phyloP scores from a whole-genome alignment of 1,284 basidiomycete species.

The Ganoderma leucocontextum region DNA sequence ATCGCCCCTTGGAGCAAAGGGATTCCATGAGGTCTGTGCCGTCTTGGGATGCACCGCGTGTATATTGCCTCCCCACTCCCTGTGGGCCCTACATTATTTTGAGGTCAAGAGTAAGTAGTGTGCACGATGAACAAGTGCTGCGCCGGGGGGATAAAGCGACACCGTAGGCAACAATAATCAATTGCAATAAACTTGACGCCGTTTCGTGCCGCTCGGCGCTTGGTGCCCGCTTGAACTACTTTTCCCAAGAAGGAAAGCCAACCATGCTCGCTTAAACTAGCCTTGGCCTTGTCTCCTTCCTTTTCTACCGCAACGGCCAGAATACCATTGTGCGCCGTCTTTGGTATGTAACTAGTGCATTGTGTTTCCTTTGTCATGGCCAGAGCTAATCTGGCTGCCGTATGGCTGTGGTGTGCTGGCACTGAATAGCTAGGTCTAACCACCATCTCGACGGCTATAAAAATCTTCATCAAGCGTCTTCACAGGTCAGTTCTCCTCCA shows the following conservation, averaged over 20 bases:
- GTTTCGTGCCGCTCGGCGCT: no score
- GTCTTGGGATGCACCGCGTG: no score
- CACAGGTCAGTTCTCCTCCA: neutral
- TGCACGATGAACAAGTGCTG: no score
- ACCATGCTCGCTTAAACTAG: neutral
- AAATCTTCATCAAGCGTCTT: neutral
- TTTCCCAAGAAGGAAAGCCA: neutral
- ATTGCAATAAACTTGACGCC: no score
- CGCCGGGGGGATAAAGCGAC: no score
- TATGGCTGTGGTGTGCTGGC: neutral
- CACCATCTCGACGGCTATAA: neutral
- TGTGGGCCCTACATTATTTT: no score
- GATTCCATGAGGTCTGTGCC: no score
- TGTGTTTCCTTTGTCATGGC: neutral
- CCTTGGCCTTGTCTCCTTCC: neutral
- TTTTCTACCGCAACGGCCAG: neutral
- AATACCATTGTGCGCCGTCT: neutral
- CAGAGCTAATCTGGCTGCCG: neutral
- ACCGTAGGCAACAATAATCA: no score
- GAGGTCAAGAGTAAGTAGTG: no score
- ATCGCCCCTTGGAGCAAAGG: no score
- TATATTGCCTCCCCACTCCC: no score
- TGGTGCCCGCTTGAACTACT: neutral
- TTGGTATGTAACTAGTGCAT: neutral
- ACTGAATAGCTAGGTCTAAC: neutral